These are phyloP conservation scores for Hirschfeldia incana DNA, from an alignment of 345 rosid species.

Conservation along the genomic window DNA sequence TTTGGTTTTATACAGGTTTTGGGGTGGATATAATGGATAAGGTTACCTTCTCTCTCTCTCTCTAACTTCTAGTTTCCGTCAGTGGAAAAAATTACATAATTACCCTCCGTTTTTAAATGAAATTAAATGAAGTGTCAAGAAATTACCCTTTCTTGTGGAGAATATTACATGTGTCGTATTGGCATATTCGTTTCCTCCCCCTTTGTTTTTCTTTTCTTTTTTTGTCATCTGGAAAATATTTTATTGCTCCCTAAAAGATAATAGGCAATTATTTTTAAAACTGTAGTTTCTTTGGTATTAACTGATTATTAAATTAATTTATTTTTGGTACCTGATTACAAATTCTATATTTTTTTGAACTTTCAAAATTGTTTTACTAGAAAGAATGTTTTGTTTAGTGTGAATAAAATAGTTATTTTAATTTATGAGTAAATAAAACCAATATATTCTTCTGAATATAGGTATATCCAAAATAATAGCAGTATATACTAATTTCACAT, in stretches of 20 bases:
- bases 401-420: too few relatives aligned
- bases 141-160: constrained; percentile 10
- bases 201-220: neutral
- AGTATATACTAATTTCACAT: neutral
- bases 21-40: constrained; percentile 54
- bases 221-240: neutral
- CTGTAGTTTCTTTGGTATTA: neutral
- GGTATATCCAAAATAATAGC: neutral
- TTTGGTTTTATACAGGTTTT: constrained; percentile 54
- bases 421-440: neutral
- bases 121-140: neutral
- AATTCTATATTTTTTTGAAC: neutral
- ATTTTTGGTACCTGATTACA: neutral
- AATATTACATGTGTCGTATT: constrained; percentile 32
- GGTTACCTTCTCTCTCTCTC: constrained; percentile 29
- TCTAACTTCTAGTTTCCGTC: constrained; percentile 34
- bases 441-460: neutral
- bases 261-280: neutral
- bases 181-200: constrained; percentile 28
- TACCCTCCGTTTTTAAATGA: constrained; percentile 2
- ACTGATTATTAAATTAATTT: neutral
- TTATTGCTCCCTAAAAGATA: neutral
- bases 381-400: too few relatives aligned
- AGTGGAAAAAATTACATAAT: constrained; percentile 26
- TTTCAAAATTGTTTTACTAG: too few relatives aligned